Evolutionary conservation across 768 basidiomycete species (phyloP).

Genomic region (Artomyces pyxidatus): DNA sequence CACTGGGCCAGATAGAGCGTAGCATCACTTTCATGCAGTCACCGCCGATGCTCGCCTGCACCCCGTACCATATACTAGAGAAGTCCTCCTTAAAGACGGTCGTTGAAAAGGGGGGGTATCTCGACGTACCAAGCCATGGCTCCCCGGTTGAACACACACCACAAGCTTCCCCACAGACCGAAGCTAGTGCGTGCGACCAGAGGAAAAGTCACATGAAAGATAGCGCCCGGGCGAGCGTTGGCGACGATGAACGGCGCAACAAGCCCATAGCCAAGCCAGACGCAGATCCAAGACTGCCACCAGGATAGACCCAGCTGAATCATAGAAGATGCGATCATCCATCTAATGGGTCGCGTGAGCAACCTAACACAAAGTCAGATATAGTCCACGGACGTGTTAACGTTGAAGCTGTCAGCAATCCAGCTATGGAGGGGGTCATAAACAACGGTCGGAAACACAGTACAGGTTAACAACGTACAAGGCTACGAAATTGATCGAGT

Average conservation of each 20-base stretch:
- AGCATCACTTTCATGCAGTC: conserved; percentile 69
- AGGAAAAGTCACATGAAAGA: conserved; percentile 73
- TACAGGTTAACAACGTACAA: conserved; percentile 35
- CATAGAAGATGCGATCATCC: conserved; percentile 77
- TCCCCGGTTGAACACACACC: conserved; percentile 72
- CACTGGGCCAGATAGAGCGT: conserved; percentile 67
- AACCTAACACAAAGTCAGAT: neutral
- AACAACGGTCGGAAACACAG: neutral
- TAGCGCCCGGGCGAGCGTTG: conserved; percentile 72
- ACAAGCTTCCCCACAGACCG: conserved; percentile 69
- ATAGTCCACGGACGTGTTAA: conserved; percentile 50
- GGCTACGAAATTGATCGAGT: conserved; percentile 53
- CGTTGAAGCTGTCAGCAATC: conserved; percentile 76
- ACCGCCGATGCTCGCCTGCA: conserved; percentile 79
- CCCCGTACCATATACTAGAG: conserved; percentile 67
- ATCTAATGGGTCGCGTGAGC: conserved; percentile 29
- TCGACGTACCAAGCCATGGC: conserved; percentile 59
- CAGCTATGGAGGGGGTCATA: conserved; percentile 35
- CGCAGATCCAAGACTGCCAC: conserved; percentile 84
- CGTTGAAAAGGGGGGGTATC: neutral
- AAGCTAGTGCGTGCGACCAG: conserved; percentile 70
- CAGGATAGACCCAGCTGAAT: conserved; percentile 63
- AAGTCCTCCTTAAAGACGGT: neutral
- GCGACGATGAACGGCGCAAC: conserved; percentile 61
- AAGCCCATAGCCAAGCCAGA: conserved; percentile 42